Evolutionary conservation across 805 yeast genomes (phyloP).

Genomic region (Starmerella scarabaei): DNA sequence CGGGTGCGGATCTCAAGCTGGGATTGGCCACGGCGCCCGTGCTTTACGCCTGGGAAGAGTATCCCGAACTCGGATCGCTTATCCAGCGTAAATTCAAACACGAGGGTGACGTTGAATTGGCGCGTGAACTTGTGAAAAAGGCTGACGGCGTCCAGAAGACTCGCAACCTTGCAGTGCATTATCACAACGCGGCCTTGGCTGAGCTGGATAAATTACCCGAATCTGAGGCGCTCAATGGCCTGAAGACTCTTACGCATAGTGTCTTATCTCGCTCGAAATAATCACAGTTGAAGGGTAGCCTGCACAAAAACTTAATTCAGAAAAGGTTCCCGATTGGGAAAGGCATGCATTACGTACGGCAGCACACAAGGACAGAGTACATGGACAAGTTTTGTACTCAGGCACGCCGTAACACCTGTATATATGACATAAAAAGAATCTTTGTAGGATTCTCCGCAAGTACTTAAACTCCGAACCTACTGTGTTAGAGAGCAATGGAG

Average conservation of each 20-base stretch:
- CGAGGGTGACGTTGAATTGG: slow-evolving; percentile 75
- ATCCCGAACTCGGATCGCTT: slow-evolving; percentile 70
- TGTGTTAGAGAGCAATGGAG: too few relatives aligned
- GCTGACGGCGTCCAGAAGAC: slow-evolving; percentile 70
- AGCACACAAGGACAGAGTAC: too few relatives aligned
- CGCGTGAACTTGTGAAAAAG: slow-evolving; percentile 57
- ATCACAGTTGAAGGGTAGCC: neutral
- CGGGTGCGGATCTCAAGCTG: slow-evolving; percentile 84
- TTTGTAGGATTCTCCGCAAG: too few relatives aligned
- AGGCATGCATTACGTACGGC: too few relatives aligned
- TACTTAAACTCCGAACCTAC: too few relatives aligned
- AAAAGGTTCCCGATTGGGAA: too few relatives aligned
- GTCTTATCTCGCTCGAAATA: slow-evolving; percentile 70
- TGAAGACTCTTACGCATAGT: slow-evolving; percentile 71
- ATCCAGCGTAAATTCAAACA: slow-evolving; percentile 70
- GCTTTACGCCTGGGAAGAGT: slow-evolving; percentile 81
- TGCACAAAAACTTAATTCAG: too few relatives aligned
- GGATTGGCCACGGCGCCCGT: slow-evolving; percentile 98
- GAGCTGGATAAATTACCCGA: slow-evolving; percentile 64
- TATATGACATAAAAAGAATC: too few relatives aligned
- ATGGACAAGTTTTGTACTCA: too few relatives aligned
- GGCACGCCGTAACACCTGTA: too few relatives aligned
- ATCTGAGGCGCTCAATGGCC: slow-evolving; percentile 77
- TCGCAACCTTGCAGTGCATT: slow-evolving; percentile 58
- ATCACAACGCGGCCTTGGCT: slow-evolving; percentile 59